These are phyloP conservation scores for Sarocladiaceae sp. DNA, from an alignment of 2,329 filamentous ascomycete genomes.

Conservation along the genomic window DNA sequence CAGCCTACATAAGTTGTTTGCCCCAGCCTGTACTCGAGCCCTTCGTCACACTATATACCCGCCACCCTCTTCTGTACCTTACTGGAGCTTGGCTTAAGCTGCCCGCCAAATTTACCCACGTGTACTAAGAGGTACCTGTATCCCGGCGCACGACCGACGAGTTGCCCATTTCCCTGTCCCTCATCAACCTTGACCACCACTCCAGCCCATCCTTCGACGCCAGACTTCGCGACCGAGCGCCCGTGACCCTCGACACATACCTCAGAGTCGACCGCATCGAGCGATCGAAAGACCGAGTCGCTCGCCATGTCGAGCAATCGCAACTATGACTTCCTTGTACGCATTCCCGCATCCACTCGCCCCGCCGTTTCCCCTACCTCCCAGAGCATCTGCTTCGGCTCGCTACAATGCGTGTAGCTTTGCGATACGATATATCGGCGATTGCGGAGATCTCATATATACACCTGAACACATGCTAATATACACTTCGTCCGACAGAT, in stretches of 20 bases:
- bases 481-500: constrained; percentile 53
- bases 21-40: no score
- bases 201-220: background rate
- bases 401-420: background rate
- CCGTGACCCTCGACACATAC: background rate
- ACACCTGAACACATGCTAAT: no score
- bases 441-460: background rate
- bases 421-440: background rate
- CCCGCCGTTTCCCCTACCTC: constrained; percentile 17
- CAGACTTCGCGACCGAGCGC: constrained; percentile 2
- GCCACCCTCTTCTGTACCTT: background rate
- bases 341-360: constrained; percentile 23
- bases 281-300: constrained; percentile 12
- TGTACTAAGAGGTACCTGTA: constrained; percentile 6
- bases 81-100: constrained; percentile 1
- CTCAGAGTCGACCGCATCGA: background rate
- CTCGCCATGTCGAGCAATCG: constrained; percentile 86
- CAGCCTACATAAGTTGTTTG: no score
- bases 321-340: constrained; percentile 98
- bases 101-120: constrained; percentile 3
- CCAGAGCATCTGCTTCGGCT: background rate
- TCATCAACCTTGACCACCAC: constrained; percentile 5
- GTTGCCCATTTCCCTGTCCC: constrained; percentile 6
- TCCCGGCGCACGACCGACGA: background rate
- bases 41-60: background rate